These are phyloP conservation scores for Claviceps arundinis DNA, from an alignment of 2,329 filamentous ascomycete species.

Conservation along the genomic window DNA sequence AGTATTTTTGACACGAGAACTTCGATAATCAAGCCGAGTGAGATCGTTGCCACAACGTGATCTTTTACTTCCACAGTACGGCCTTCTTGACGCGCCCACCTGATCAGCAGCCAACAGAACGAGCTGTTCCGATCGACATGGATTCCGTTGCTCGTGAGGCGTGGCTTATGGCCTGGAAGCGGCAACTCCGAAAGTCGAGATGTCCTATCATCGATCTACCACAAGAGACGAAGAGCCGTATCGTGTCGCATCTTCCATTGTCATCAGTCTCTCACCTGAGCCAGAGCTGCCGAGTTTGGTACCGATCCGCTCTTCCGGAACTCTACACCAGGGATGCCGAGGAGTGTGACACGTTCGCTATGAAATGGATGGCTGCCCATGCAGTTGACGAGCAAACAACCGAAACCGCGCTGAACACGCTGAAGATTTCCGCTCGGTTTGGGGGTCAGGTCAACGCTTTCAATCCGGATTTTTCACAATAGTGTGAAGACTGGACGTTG, in stretches of 20 bases:
- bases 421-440: neutral
- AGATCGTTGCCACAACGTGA: neutral
- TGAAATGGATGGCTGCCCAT: conserved; percentile 1
- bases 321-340: conserved; percentile 1
- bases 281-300: neutral
- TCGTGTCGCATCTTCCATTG: neutral
- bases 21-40: neutral
- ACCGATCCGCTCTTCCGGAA: neutral
- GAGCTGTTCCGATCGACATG: conserved; percentile 14
- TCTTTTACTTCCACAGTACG: no score
- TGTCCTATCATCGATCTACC: neutral
- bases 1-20: neutral
- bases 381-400: neutral
- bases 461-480: neutral
- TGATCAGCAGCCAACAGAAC: neutral
- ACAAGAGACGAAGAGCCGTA: neutral
- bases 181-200: neutral
- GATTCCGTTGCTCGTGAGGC: conserved; percentile 19
- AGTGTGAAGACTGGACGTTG: neutral
- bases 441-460: conserved; percentile 2
- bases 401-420: neutral
- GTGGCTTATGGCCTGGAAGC: neutral
- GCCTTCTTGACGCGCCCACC: neutral
- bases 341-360: conserved; percentile 1
- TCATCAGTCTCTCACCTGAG: neutral